Evolutionary conservation across 2,329 filamentous ascomycete species (phyloP), one percentile per base, ranked within the genome.

Genomic region (Hypoxylon sp.): DNA sequence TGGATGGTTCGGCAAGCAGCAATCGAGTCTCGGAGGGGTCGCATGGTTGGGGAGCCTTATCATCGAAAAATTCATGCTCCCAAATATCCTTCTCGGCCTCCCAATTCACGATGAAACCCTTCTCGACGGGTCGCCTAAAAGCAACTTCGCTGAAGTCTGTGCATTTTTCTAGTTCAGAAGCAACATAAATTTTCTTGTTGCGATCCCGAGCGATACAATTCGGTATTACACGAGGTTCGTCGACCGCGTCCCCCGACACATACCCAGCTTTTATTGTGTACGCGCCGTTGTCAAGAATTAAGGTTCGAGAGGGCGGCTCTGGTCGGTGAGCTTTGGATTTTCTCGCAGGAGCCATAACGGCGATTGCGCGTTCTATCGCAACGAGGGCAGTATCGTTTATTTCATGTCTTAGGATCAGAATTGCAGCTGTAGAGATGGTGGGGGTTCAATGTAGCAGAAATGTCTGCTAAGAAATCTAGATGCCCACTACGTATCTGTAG

Each of bases 31-130:
- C 91, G 59, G 86, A 84, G 0, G 95, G 93, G 73, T 97, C 91
- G 78, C 92, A 94, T 74, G 84, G 87, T 73, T 90, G 82, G 29
- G 86, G 84, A n/a, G 89, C 89, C 72, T 88, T 88, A 64, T 87
- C 83, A 72, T 92, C 90, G 74, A 97, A 91, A 76, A 98, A 92
- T 67, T 94, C 91, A 73, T 91, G 89, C 76, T 98, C 94, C 96
- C 96, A 99, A 57, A 99, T 93, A 76, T 96, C 94, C 80, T 93
- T 95, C 82, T 99, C 89, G 0, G 92, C 91, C 80, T 99, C 96
- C 96, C 96, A 99, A 77, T 95, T 98, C 68, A 98, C 94, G 54
- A 98, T 86, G 77, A 93, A 98, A 6, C 96, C 96, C 80, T 94
- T 97, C 80, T 99, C 96, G 0, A 98, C 92, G 0, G 96, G 96